These are phyloP conservation scores for Solanum appendiculatum DNA, from an alignment of 257 asterid species.

Conservation along the genomic window DNA sequence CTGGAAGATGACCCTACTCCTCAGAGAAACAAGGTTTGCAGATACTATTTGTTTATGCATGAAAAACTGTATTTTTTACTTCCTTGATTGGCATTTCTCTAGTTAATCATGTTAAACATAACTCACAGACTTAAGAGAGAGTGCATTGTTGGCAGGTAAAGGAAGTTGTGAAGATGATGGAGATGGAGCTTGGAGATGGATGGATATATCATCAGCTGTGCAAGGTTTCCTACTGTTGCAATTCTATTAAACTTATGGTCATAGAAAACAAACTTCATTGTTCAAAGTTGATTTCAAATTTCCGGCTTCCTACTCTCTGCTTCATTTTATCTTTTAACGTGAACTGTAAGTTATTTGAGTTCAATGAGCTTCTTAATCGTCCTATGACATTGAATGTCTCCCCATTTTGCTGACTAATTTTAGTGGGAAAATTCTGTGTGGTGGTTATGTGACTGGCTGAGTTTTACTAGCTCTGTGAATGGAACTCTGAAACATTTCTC, in stretches of 20 bases:
- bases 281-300: not conserved
- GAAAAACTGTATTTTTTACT: not conserved
- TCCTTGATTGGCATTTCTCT: not conserved
- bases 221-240: constrained; percentile 22
- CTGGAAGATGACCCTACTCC: constrained; percentile 54
- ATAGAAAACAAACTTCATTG: not conserved
- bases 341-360: not conserved
- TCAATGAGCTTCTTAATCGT: not conserved
- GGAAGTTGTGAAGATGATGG: constrained; percentile 71
- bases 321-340: not conserved
- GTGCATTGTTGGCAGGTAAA: constrained; percentile 14
- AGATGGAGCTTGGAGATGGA: constrained; percentile 61
- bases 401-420: not conserved
- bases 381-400: not conserved
- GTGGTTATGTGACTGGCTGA: not conserved
- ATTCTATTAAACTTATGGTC: not conserved
- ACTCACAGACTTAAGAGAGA: not conserved
- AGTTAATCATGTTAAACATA: not conserved
- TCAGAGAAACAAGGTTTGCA: constrained; percentile 50
- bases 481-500: not conserved
- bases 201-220: constrained; percentile 57
- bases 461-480: not conserved
- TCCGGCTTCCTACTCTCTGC: not conserved
- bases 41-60: not conserved
- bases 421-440: not conserved